Base-by-base conservation (phyloP, 2,329 filamentous ascomycete species). In the Hirsutella minnesotensis region DNA sequence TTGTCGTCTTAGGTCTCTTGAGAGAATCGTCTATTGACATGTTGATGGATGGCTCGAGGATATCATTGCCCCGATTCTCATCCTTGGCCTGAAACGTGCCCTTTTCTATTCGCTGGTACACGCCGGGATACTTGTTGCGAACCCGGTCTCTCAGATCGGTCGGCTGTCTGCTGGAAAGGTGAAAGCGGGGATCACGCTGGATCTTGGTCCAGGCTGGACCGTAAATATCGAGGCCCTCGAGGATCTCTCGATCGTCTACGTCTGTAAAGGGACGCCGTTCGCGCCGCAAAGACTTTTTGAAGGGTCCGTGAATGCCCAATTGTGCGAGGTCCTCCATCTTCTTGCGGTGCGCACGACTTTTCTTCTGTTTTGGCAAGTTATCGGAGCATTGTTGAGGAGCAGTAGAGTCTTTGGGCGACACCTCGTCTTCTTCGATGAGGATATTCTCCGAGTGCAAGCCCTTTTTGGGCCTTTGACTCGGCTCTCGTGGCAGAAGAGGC, bases 131-230 rank as follows among this genome's bases (percentile, higher is more conserved):
- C 50, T 78, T 80, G 58, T 81, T 82, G 36, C 78, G 70, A 27
- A 81, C 68, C 19, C 78, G 68, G 48, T 82, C 78, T 47, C 78
- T 66, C 41, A 82, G 56, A 52, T 82, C 78, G 0, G 77, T 82
- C 1, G 78, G 77, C 48, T 79, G 73, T 37, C 78, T 65, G 45
- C 57, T 72, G 4, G 71, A 68, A n/a, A 82, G 61, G 46, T 76
- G 65, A 56, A 77, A 79, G 22, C 65, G 65, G 13, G 70, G 58
- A 46, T 82, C 77, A 30, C 76, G 68, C 53, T 79, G 77, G 18
- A 82, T 82, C 55, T 73, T 76, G 41, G 77, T 79, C 78, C 79
- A 82, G 9, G 75, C 70, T 9, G 77, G 74, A 1, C 78, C 78
- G 53, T 81, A 79, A 4, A 67, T 54, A 33, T 75, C 63, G 31